Evolutionary conservation across 345 rosid genomes (phyloP).

Genomic region (Boechera stricta): DNA sequence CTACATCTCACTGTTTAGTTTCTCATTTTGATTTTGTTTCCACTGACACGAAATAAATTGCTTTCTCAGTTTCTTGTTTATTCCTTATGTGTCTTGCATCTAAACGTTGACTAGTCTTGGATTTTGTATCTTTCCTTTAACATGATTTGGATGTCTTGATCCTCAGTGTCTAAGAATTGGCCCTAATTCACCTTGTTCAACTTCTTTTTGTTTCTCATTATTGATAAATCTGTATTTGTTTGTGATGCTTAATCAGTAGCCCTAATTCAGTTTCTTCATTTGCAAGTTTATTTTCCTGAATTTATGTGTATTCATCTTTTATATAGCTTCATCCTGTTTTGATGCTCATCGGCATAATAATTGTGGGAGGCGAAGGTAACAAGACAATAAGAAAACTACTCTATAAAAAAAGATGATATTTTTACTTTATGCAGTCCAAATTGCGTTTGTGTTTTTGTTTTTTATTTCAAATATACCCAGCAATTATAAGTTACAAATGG

Average conservation of each 20-base stretch:
- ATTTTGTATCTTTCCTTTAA: too few relatives aligned
- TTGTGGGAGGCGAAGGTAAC: constrained; percentile 94
- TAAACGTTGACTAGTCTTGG: too few relatives aligned
- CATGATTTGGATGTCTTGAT: too few relatives aligned
- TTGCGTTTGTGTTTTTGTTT: background rate
- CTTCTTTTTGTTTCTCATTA: too few relatives aligned
- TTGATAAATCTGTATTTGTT: too few relatives aligned
- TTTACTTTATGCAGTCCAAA: constrained; percentile 7
- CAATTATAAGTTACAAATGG: constrained; percentile 72
- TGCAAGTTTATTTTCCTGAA: background rate
- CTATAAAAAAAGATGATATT: background rate
- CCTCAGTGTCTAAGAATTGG: too few relatives aligned
- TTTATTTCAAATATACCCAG: constrained; percentile 46
- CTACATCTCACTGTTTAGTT: background rate
- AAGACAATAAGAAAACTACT: background rate
- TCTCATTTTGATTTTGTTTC: background rate
- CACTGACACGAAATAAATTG: too few relatives aligned
- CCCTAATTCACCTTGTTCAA: too few relatives aligned
- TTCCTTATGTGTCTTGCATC: too few relatives aligned
- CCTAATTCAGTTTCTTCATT: background rate
- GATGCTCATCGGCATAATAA: constrained; percentile 77
- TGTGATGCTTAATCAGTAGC: too few relatives aligned
- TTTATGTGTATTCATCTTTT: background rate
- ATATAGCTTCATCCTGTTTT: constrained; percentile 80
- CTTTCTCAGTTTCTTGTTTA: too few relatives aligned